Base-by-base conservation (phyloP, 306 rosid species). In the Quercus parvula region DNA sequence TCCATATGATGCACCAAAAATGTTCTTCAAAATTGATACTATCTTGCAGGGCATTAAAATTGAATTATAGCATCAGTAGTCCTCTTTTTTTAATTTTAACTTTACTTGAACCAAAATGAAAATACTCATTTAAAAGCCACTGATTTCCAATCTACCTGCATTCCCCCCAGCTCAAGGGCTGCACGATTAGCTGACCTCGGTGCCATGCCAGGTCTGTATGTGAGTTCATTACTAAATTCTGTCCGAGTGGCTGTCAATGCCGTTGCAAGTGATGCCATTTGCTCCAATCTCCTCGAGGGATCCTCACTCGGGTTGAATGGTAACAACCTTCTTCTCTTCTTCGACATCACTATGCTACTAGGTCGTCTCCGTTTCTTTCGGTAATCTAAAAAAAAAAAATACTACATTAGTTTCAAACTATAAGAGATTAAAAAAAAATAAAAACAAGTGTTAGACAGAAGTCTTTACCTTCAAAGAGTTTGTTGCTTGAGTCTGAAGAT, bases 231-330 rank as follows among this genome's bases (percentile, higher is more conserved):
- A 61, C 97, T 87, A 82, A 88, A 95, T 61, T 88, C 82, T 2
- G 99, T 74, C 13, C 87, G 86, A 4, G 97, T 91, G 6, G 96
- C 89, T 2, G 82, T 95, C 84, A 95, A 78, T 9, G 99, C 99
- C 0, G 99, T 91, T 11, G 99, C 98, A 19, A 95, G 84, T 1
- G 99, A 95, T 0, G 96, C 97, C 99, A 95, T 95, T 85, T 95
- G 98, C 70, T 88, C 87, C 73, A 95, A 66, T 70, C 92, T 92
- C 86, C 97, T 87, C 0, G 78, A 31, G 1, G 89, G 80, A 78
- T 95, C 97, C 59, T 88, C 88, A 25, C 59, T 86, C 2, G 99
- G 98, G 19, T 24, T 67, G 73, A 84, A 95, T 0, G 98, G 78
- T 57, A 91, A 57, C 54, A 95, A 75, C 59, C 72, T 95, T 84